Evolutionary conservation across 1,284 basidiomycete genomes (phyloP).

Genomic region (Apiotrichum akiyoshidainum): DNA sequence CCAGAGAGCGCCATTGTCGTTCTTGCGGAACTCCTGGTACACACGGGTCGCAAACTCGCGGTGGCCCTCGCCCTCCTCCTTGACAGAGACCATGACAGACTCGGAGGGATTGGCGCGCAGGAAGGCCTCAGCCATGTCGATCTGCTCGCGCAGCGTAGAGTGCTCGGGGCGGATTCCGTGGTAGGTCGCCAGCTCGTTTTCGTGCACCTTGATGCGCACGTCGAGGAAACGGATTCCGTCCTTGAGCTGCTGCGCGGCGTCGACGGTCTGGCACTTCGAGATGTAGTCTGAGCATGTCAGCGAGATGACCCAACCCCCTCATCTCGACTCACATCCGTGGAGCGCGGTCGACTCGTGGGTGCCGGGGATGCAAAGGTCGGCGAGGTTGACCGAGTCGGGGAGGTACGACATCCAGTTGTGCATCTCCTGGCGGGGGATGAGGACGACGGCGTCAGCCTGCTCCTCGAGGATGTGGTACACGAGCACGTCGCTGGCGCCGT

Average conservation of each 20-base stretch:
- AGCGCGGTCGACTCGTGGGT: conserved; percentile 47
- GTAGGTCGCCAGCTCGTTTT: conserved; percentile 59
- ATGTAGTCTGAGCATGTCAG: conserved; percentile 30
- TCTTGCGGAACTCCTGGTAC: conserved; percentile 59
- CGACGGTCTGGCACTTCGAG: conserved; percentile 48
- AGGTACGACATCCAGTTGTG: conserved; percentile 48
- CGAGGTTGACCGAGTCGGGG: conserved; percentile 63
- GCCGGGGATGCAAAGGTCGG: conserved; percentile 71
- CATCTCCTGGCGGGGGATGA: conserved; percentile 21
- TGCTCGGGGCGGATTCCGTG: conserved; percentile 72
- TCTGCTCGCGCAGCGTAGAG: conserved; percentile 60
- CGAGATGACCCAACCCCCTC: not conserved
- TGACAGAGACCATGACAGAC: conserved; percentile 76
- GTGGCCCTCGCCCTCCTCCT: conserved; percentile 63
- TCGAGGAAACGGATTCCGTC: conserved; percentile 72
- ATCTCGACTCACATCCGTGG: conserved; percentile 29
- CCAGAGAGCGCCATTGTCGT: conserved; percentile 66
- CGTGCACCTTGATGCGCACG: conserved; percentile 67
- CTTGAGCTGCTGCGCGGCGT: conserved; percentile 39
- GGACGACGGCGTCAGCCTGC: conserved; percentile 15
- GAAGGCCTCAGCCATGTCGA: conserved; percentile 59
- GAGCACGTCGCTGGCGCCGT: conserved; percentile 2
- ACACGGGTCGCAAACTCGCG: conserved; percentile 63
- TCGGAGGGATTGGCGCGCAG: conserved; percentile 63
- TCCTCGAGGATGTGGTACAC: conserved; percentile 11